These are phyloP conservation scores for Setomelanomma holmii DNA, from an alignment of 2,329 filamentous ascomycete species.

Conservation along the genomic window DNA sequence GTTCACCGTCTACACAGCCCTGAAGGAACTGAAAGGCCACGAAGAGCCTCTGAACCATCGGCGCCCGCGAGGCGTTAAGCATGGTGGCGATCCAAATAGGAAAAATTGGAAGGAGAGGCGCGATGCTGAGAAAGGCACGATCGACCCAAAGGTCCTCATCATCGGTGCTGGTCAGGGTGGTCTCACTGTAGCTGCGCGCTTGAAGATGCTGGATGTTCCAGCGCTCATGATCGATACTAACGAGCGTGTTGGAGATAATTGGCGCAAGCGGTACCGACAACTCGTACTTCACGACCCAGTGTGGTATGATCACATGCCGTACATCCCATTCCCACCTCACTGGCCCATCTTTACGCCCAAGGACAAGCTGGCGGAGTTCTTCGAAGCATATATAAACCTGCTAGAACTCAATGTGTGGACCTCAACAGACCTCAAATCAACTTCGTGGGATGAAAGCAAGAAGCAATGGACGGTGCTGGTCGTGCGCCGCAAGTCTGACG, in stretches of 20 bases:
- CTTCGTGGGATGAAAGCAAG: constrained; percentile 47
- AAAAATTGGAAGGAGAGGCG: constrained; percentile 42
- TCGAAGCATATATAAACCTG: constrained; percentile 47
- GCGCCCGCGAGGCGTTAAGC: constrained; percentile 36
- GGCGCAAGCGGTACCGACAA: constrained; percentile 56
- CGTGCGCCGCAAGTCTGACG: constrained; percentile 28
- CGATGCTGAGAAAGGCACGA: constrained; percentile 33
- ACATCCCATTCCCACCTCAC: constrained; percentile 39
- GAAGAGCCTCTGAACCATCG: constrained; percentile 36
- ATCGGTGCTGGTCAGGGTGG: constrained; percentile 55
- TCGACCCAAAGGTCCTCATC: constrained; percentile 39
- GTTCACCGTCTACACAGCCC: constrained; percentile 48
- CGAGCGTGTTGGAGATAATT: constrained; percentile 54
- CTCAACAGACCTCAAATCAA: constrained; percentile 45
- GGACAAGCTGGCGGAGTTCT: constrained; percentile 48
- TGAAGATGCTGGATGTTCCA: constrained; percentile 52
- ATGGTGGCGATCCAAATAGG: constrained; percentile 34
- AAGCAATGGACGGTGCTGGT: constrained; percentile 50
- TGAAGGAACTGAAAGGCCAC: constrained; percentile 48
- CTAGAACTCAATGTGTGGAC: constrained; percentile 51
- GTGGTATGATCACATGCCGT: constrained; percentile 51
- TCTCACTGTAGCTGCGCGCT: constrained; percentile 52
- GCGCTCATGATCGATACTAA: constrained; percentile 56
- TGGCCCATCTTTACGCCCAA: constrained; percentile 44
- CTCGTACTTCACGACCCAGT: constrained; percentile 51